A percentile compares a stretch with the other conserved stretches of the same genome.
Evolutionary conservation across 2,329 filamentous ascomycete genomes (phyloP).

Genomic region (Aspergillus persii): DNA sequence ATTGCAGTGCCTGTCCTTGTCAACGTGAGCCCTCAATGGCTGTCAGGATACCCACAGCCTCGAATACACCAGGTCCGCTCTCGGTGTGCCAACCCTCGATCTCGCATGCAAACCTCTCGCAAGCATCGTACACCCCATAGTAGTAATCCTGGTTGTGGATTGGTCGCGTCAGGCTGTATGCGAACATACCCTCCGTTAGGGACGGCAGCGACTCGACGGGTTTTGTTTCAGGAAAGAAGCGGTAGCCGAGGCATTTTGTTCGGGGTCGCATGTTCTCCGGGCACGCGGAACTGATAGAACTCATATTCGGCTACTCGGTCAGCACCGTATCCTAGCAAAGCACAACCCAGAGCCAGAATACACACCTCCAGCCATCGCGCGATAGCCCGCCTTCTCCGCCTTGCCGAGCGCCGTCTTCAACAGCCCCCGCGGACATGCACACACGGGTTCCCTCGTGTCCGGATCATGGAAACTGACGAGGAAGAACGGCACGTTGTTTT

Average conservation of each 20-base stretch:
- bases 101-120: conserved; percentile 71
- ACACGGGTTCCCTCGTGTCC: conserved; percentile 68
- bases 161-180: conserved; percentile 83
- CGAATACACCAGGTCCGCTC: conserved; percentile 89
- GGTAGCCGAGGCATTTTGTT: conserved; percentile 65
- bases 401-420: conserved; percentile 67
- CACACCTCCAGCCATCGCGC: conserved; percentile 86
- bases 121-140: conserved; percentile 81
- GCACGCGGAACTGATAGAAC: conserved; percentile 85
- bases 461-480: conserved; percentile 81
- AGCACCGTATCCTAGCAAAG: conserved; percentile 1
- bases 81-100: conserved; percentile 97
- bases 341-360: conserved; percentile 4
- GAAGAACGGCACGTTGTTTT: conserved; percentile 82
- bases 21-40: conserved; percentile 14
- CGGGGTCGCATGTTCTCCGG: conserved; percentile 48
- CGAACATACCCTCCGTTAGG: conserved; percentile 92
- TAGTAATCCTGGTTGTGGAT: conserved; percentile 91
- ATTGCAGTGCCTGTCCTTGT: conserved; percentile 67
- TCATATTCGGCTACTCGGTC: conserved; percentile 77
- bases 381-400: conserved; percentile 66
- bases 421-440: conserved; percentile 75
- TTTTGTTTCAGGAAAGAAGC: conserved; percentile 73
- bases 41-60: conserved; percentile 60
- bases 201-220: conserved; percentile 68